Base-by-base conservation (phyloP, 371 early-diverging fungal genomes). In the Massospora cicadina region DNA sequence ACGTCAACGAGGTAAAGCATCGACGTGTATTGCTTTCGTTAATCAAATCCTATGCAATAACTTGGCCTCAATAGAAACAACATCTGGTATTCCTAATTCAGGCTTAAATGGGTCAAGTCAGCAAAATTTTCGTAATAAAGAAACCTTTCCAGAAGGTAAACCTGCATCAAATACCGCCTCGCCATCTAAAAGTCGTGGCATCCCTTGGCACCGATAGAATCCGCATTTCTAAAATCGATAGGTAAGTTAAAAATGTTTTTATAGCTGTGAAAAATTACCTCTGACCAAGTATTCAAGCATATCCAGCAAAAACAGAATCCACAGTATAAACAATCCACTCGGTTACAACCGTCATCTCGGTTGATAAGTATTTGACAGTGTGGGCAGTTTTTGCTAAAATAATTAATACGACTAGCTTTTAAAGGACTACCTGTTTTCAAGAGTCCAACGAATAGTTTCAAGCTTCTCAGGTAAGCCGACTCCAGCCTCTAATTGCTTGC, bases 271-370 rank as follows among this genome's bases (percentile, higher is more conserved):
- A 28, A 63, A 31, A 33, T 57, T 63, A 67, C 69, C 65, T 67
- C 70, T 24, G 68, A 68, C 77, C 77, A 77, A 0, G 69, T 31
- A 57, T 69, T 66, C 24, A 69, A 67, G 65, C 79, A 79, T 26
- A 79, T 65, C 88, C 88, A 88, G 60, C 88, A 88, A 68, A 87
- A 88, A 21, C 77, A 70, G 70, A 77, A 74, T 0, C 86, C 87
- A 69, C 88, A 88, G 30, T 78, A 77, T 60, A 82, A 76, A 57
- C 88, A 88, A 60, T 87, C 86, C 0, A 88, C 84, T 69, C 86
- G 85, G 68, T 87, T 86, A 65, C 88, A 88, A 2, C 88, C 88
- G 68, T 88, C 88, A 55, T 88, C 88, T 21, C 88, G 69, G 54
- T 84, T 81, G 43, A 88, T 88, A 71, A 88, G 72, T 31, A 86